These are phyloP conservation scores for Sclerotinia minor DNA, from an alignment of 2,329 filamentous ascomycete species.

Conservation along the genomic window DNA sequence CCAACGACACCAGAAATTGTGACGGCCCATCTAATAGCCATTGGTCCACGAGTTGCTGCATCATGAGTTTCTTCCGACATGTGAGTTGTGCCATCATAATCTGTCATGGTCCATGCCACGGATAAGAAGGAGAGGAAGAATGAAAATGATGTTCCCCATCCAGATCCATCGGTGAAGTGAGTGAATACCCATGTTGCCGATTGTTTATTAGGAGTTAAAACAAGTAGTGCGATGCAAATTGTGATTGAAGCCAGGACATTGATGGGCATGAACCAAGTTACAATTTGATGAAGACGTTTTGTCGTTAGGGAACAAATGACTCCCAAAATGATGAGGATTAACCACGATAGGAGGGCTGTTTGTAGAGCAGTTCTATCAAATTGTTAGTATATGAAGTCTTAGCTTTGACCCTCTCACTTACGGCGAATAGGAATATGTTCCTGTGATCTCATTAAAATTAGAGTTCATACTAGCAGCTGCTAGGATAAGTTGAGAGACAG, in stretches of 20 bases:
- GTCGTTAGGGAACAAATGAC: constrained; percentile 64
- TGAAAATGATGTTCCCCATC: constrained; percentile 60
- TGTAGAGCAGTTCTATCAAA: constrained; percentile 53
- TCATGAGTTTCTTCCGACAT: constrained; percentile 69
- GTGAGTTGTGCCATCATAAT: constrained; percentile 67
- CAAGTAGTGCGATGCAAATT: constrained; percentile 59
- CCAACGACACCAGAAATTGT: constrained; percentile 59
- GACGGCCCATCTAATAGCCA: constrained; percentile 60
- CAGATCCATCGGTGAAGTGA: constrained; percentile 60
- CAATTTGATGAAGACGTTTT: constrained; percentile 57
- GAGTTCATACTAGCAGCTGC: constrained; percentile 64
- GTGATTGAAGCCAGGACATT: constrained; percentile 60
- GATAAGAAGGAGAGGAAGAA: constrained; percentile 59
- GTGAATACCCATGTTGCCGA: constrained; percentile 61
- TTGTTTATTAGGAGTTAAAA: constrained; percentile 60
- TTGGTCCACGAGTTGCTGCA: constrained; percentile 58
- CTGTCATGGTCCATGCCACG: constrained; percentile 66
- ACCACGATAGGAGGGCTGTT: constrained; percentile 58
- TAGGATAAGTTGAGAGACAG: constrained; percentile 63
- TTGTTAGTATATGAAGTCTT: background rate
- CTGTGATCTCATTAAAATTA: constrained; percentile 45
- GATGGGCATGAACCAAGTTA: constrained; percentile 66
- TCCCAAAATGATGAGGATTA: constrained; percentile 54
- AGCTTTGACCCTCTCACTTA: constrained; percentile 42
- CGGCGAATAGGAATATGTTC: constrained; percentile 55